phyloP scores from a whole-genome alignment of 192 early-diverging fungal genomes.

The Coemansia erecta region DNA sequence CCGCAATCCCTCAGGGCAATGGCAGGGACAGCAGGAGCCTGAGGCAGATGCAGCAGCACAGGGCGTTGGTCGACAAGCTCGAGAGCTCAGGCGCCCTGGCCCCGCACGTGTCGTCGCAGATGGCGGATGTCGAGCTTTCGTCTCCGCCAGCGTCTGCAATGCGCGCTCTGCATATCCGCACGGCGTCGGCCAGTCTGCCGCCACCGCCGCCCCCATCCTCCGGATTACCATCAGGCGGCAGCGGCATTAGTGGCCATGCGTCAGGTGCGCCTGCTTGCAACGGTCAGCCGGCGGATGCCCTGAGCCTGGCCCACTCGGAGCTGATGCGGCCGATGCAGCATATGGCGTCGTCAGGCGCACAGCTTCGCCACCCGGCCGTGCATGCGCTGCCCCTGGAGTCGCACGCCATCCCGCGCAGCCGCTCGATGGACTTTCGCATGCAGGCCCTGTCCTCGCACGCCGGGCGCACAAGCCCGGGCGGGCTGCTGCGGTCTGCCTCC shows the following conservation, averaged over 20 bases:
- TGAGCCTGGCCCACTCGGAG: not conserved
- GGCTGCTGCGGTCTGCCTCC: too few relatives aligned
- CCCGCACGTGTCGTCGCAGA: not conserved
- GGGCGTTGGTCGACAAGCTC: not conserved
- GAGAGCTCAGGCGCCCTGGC: not conserved
- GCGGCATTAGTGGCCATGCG: not conserved
- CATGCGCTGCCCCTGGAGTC: slow-evolving; percentile 12
- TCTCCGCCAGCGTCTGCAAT: not conserved
- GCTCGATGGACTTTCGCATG: slow-evolving; percentile 41
- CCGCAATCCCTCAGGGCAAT: not conserved
- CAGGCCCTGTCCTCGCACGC: too few relatives aligned
- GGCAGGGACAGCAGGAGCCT: not conserved
- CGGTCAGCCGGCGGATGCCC: not conserved
- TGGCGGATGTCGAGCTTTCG: too few relatives aligned
- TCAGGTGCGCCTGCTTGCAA: too few relatives aligned
- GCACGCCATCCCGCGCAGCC: slow-evolving; percentile 29
- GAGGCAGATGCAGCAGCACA: slow-evolving; percentile 1
- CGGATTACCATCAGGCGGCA: not conserved
- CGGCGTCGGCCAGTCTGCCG: not conserved
- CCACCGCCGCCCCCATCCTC: not conserved
- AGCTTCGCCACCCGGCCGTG: slow-evolving; percentile 4
- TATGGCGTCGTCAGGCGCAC: not conserved
- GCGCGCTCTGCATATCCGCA: slow-evolving; percentile 1
- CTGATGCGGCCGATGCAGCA: not conserved
- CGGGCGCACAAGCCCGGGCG: too few relatives aligned